A percentile compares a stretch with the other conserved stretches of the same genome.
These are phyloP conservation scores for Clitopilus hobsonii DNA, from an alignment of 768 basidiomycete genomes.

Conservation along the genomic window DNA sequence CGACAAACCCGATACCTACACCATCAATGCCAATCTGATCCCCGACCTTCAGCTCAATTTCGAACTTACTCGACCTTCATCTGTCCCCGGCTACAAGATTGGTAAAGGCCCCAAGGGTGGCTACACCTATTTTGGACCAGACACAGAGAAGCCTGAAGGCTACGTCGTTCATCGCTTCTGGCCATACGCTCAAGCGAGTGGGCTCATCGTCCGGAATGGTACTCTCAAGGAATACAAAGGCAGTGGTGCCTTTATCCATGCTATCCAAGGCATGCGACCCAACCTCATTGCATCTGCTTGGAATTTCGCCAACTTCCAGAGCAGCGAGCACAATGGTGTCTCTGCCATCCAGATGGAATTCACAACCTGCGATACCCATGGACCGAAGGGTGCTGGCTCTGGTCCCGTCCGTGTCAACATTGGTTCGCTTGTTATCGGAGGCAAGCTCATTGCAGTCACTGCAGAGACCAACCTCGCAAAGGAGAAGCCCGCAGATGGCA, in stretches of 20 bases:
- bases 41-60: conserved; percentile 79
- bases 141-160: conserved; percentile 66
- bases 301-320: conserved; percentile 96
- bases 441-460: conserved; percentile 71
- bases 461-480: conserved; percentile 77
- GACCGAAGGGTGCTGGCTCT: conserved; percentile 72
- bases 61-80: conserved; percentile 61
- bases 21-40: conserved; percentile 73
- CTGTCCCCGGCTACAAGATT: conserved; percentile 85
- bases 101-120: conserved; percentile 88
- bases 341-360: conserved; percentile 96
- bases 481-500: conserved; percentile 40
- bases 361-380: conserved; percentile 75
- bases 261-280: conserved; percentile 98
- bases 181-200: conserved; percentile 62
- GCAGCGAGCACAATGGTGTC: conserved; percentile 63
- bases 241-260: conserved; percentile 86
- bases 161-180: conserved; percentile 92
- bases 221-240: conserved; percentile 53
- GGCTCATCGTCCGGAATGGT: conserved; percentile 66
- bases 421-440: conserved; percentile 78
- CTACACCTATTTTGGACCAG: conserved; percentile 79
- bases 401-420: conserved; percentile 84
- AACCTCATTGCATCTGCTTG: conserved; percentile 89
- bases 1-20: conserved; percentile 73